Evolutionary conservation across 108 stramenopile genomes (phyloP), one percentile per base, ranked within the genome.

Genomic region (Conticribra weissflogii): DNA sequence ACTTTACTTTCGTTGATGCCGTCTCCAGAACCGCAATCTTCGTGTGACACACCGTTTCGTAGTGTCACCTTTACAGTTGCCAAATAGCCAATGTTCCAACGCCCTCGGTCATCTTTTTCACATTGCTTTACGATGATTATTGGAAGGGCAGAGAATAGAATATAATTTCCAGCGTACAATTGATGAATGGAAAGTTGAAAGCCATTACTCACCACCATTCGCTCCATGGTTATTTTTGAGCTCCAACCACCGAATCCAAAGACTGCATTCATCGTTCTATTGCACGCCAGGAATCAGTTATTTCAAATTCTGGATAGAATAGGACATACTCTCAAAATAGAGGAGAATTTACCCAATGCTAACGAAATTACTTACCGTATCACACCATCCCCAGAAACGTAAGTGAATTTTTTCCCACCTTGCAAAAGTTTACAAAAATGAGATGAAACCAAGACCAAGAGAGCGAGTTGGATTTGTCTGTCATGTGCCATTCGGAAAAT

Each of bases 191-290:
- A 41, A 12, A 41, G n/a, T 51, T 4, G 56, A 30, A 32, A 2
- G 16, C 27, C 27, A 2, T 27, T n/a, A 24, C 65, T 33, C 54
- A 72, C 54, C 21, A 81, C 62, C 28, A 60, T 21, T 46, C 65
- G 48, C 56, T 81, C 71, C 22, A 49, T 65, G 31, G 63, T 65
- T 22, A 81, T 78, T 77, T 81, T 50, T 34, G 76, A 71, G 29
- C 75, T 73, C 81, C 81, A 81, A 36, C 81, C 81, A 33, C 66
- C 71, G 54, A 76, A 48, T 8, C 81, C 81, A 67, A 81, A 81
- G 14, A 75, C 61, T 23, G 81, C 72, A 81, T 81, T 81, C 76
- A 81, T 77, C 12, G 63, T 73, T 47, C 71, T 71, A n/a, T n/a
- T n/a, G n/a, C n/a, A n/a, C n/a, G n/a, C n/a, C n/a, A n/a, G n/a